Evolutionary conservation across 441 rosid genomes (phyloP), one percentile per base, ranked within the genome.

Genomic region (Erodium chrysanthum): DNA sequence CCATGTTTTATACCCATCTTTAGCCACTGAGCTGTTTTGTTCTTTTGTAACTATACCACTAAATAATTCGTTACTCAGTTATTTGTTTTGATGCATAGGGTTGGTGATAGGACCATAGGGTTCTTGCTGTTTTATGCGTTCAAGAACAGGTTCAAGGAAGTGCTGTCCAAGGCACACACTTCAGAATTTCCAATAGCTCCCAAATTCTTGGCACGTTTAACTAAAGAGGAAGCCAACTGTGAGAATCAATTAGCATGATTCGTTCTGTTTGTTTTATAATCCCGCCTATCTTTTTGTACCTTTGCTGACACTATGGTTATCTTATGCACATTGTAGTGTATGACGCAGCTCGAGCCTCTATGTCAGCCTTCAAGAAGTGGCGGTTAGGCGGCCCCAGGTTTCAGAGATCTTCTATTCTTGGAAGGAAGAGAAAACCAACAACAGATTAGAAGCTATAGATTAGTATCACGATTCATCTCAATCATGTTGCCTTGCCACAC

Each of bases 81-180:
- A 2, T 68, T 64, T 21, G 8, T 67, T 59, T 46, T 72, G 58
- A 64, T 25, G 70, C 46, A 71, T 65, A 90, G 94, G 70, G 87
- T 84, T 63, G 74, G 85, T 42, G 97, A 90, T 77, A 83, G 84
- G 75, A 87, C 89, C 14, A 72, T 90, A 0, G 91, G 88, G 21
- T 71, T 84, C 68, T 83, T 92, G 78, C 84, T 87, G 37, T 74
- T 86, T 35, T 86, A 84, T 17, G 86, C 97, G 29, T 92, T 90
- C 75, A 82, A 78, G 72, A 83, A 78, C 75, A 75, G 91, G 68
- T 90, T 88, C 52, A 87, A 92, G 80, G 91, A 87, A 74, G 82
- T 83, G 9, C 78, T 90, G 23, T 75, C 88, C 62, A 92, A 86
- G 84, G 94, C 92, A 67, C 92, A 81, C 81, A 84, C 96, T 0